Base-by-base conservation (phyloP, 176 grass and related monocot genomes). In the Saccharum spontaneum region DNA sequence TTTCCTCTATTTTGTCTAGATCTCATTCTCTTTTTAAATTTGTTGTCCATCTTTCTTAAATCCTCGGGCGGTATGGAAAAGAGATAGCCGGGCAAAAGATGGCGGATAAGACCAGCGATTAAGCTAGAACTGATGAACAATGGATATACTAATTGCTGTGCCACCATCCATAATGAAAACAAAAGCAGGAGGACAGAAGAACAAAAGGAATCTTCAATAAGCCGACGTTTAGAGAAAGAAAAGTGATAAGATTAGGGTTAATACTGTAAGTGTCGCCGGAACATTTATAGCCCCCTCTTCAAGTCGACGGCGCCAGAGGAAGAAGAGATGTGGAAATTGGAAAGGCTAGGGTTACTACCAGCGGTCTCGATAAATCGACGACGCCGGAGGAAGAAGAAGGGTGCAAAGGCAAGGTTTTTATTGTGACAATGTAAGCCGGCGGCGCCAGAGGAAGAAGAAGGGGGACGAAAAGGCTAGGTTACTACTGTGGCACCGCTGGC, bases 401-500 rank as follows among this genome's bases (percentile, higher is more conserved):
- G 9, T 26, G n/a, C 1, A 28, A 13, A 28, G 4, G 4, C 24
- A 13, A 63, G 60, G 11, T 26, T 26, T 4, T 11, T n/a, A 28
- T 48, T 48, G 45, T 14, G 44, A 46, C 13, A 0, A 12, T 2
- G 7, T 52, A 11, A 34, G 73, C 2, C 46, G 4, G 3, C 8
- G 46, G 0, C 16, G 8, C 8, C 1, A 6, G 1, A 36, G 28
- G 4, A 54, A 3, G 16, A 52, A 31, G 24, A 18, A 1, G 5
- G 20, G 14, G 0, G 3, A 16, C 0, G 16, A 1, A 28, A 66
- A 66, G 4, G 5, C 23, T 46, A 48, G 41, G 71, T 4, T 48
- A 48, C 7, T 7, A 24, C 0, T 8, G 22, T 3, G 22, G 1
- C 6, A 43, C 3, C 6, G 0, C 0, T 3, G 3, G 6, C 24